phyloP scores from a whole-genome alignment of 495 filamentous ascomycete genomes.

The Daldinia vernicosa region DNA sequence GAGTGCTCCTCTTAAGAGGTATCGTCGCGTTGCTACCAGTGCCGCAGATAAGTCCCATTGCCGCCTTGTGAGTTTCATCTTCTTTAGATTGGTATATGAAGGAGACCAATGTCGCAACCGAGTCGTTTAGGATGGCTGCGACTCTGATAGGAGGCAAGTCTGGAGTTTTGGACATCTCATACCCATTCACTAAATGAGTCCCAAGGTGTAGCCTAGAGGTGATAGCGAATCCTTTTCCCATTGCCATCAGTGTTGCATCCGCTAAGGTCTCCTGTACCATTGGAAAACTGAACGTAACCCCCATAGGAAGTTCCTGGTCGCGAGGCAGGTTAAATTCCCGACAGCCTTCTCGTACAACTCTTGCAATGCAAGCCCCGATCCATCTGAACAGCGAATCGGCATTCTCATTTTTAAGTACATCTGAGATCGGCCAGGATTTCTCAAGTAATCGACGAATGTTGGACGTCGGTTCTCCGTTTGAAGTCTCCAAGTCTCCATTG shows the following conservation, averaged over 20 bases:
- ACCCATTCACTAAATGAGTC: constrained; percentile 72
- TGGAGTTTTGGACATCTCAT: constrained; percentile 60
- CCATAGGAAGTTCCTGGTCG: constrained; percentile 68
- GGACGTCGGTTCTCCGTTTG: constrained; percentile 38
- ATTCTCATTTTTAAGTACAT: constrained; percentile 79
- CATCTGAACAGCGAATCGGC: constrained; percentile 79
- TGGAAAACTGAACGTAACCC: constrained; percentile 88
- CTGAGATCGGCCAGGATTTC: constrained; percentile 79
- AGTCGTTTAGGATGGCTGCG: constrained; percentile 81
- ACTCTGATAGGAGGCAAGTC: constrained; percentile 73
- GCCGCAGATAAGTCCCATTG: constrained; percentile 83
- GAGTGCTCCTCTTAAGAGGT: constrained; percentile 68
- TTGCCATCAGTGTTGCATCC: constrained; percentile 81
- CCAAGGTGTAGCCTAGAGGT: constrained; percentile 76
- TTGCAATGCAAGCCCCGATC: constrained; percentile 79
- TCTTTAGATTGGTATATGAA: constrained; percentile 70
- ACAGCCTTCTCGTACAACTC: constrained; percentile 67
- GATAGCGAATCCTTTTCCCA: constrained; percentile 89
- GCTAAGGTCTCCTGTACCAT: constrained; percentile 80
- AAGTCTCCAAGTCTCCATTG: constrained; percentile 6
- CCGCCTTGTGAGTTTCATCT: constrained; percentile 58
- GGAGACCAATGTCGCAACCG: constrained; percentile 81
- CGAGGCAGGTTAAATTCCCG: constrained; percentile 43
- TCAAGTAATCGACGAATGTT: constrained; percentile 70
- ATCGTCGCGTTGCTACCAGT: constrained; percentile 88